Evolutionary conservation across 2,329 filamentous ascomycete species (phyloP).

Genomic region (Apiospora malaysiana): DNA sequence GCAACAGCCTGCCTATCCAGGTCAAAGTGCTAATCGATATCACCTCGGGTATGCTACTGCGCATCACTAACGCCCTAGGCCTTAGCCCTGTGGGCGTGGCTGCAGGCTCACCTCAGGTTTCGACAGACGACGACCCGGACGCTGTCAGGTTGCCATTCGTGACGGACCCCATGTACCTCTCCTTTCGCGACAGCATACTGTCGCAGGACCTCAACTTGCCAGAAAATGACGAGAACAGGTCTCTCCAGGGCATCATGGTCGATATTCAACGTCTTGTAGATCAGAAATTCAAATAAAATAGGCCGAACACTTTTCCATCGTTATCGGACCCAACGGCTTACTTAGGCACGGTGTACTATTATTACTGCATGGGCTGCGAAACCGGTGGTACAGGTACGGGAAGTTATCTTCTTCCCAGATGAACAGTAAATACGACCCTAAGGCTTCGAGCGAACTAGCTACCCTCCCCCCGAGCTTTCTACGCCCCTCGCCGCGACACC

Average conservation of each 20-base stretch:
- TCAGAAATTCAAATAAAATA: not conserved
- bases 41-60: not conserved
- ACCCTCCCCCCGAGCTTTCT: no score
- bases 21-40: constrained; percentile 4
- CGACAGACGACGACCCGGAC: not conserved
- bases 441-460: no score
- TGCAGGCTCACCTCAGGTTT: not conserved
- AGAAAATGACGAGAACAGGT: not conserved
- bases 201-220: not conserved
- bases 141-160: not conserved
- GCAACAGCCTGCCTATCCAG: not conserved
- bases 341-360: no score
- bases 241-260: not conserved
- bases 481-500: no score
- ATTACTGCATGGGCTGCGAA: no score
- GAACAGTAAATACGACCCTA: no score
- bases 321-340: no score
- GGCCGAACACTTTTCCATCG: not conserved
- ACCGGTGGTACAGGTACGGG: no score
- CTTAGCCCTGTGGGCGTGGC: not conserved
- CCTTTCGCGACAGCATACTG: not conserved
- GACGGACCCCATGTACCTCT: not conserved
- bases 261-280: not conserved
- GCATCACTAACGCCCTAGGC: not conserved
- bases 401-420: no score